Percentiles rank a stretch among this genome's conserved stretches.
Evolutionary conservation across 2,329 filamentous ascomycete genomes (phyloP).

Genomic region (Nemania sp.): DNA sequence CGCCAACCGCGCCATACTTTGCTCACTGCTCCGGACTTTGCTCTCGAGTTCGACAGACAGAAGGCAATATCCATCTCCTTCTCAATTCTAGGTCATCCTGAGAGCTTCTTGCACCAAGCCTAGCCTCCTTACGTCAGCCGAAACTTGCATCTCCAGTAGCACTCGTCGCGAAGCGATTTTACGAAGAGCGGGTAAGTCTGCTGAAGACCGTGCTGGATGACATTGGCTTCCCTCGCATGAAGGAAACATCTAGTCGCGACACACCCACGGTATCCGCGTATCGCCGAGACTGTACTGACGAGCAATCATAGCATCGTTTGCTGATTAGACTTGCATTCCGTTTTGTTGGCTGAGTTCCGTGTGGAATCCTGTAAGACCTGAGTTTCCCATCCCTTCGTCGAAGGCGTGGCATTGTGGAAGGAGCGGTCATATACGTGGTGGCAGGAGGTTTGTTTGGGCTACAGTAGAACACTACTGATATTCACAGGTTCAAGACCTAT

Average conservation of each 20-base stretch:
- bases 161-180: not conserved
- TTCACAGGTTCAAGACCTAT: not conserved
- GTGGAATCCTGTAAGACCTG: slow-evolving; percentile 16
- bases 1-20: not conserved
- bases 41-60: not conserved
- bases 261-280: not conserved
- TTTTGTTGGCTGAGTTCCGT: not conserved
- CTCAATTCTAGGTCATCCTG: not conserved
- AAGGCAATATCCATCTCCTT: not conserved
- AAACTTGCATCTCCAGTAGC: slow-evolving; percentile 1
- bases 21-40: not conserved
- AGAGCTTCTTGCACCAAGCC: not conserved
- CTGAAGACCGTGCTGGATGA: not conserved
- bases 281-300: not conserved
- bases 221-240: not conserved
- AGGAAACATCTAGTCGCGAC: not conserved
- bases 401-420: too few relatives aligned
- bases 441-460: not conserved
- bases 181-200: not conserved
- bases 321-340: not conserved
- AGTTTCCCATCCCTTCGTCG: not conserved
- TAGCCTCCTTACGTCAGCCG: not conserved
- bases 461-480: not conserved
- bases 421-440: not conserved
- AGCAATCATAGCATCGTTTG: slow-evolving; percentile 2